Base-by-base conservation (phyloP, 2,329 filamentous ascomycete species). In the Macroventuria anomochaeta region DNA sequence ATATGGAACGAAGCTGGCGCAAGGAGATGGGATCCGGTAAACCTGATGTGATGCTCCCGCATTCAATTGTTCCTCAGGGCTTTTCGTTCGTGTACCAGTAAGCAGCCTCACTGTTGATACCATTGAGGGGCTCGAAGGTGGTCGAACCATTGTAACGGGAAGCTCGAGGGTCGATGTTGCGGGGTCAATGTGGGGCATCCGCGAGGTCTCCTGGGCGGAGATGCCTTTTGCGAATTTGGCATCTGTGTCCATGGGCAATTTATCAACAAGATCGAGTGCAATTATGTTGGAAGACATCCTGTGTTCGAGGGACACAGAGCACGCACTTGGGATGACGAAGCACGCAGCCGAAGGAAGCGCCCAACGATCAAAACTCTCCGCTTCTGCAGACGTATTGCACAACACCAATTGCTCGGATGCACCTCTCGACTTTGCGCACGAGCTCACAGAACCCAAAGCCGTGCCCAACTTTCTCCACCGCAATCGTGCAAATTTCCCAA, bases 1-100 rank as follows among this genome's bases (percentile, higher is more conserved):
- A 41, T 15, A 37, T 41, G 43, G 36, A 50, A 57, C 44, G 53
- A 62, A 46, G 48, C 47, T 58, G 53, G 55, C 48, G 53, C 53
- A 58, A 57, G 57, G 46, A 32, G 39, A 50, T 42, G 23, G 46
- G 46, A 50, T 32, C 43, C 49, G 38, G 46, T 44, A 20, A n/a
- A 28, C 29, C 18, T 38, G 31, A 25, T 13, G 34, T 26, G 23
- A 25, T 20, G 21, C 17, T 31, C 3, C 10, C 49, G 34, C 25
- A 15, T 48, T 11, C 20, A 18, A n/a, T 23, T 44, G 31, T 36
- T 25, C 13, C 26, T 15, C 26, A 32, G 13, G 10, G 25, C 11
- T 26, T 40, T 15, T 41, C 23, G 17, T 34, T n/a, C 12, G 38
- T 48, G 31, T 42, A 38, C 38, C 32, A 43, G 38, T 38, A 21